Evolutionary conservation across 306 rosid genomes (phyloP).

Genomic region (Inga laurina): DNA sequence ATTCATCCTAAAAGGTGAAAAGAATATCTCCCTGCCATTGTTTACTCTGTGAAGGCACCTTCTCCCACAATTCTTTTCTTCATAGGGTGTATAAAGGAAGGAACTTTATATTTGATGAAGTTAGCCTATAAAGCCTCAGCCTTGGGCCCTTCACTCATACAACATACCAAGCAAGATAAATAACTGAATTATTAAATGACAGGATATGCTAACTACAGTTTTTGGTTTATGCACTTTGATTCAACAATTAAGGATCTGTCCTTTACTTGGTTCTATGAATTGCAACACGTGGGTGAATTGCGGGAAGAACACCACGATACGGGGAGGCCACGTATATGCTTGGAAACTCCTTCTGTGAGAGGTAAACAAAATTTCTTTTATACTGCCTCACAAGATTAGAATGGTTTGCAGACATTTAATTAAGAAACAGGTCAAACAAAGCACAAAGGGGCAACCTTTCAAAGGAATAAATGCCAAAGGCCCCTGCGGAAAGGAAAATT

Average conservation of each 20-base stretch:
- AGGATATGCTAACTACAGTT: not conserved
- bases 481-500: conserved; percentile 30
- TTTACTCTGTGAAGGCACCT: conserved; percentile 24
- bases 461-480: conserved; percentile 21
- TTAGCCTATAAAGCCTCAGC: not conserved
- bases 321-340: not conserved
- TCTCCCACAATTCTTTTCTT: conserved; percentile 58
- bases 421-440: conserved; percentile 13
- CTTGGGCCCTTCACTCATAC: not conserved
- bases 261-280: not conserved
- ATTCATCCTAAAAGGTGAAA: not conserved
- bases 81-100: conserved; percentile 43
- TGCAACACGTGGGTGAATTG: not conserved
- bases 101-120: conserved; percentile 16
- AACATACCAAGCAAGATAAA: not conserved
- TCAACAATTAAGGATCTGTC: not conserved
- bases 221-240: not conserved
- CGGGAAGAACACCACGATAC: not conserved
- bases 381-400: conserved; percentile 23
- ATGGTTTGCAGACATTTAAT: not conserved
- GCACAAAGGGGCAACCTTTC: conserved; percentile 27
- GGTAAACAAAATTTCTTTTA: conserved; percentile 4
- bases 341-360: not conserved
- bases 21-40: conserved; percentile 22
- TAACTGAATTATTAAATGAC: not conserved